phyloP scores from a whole-genome alignment of 441 rosid species.

The Eugenia klotzschiana region DNA sequence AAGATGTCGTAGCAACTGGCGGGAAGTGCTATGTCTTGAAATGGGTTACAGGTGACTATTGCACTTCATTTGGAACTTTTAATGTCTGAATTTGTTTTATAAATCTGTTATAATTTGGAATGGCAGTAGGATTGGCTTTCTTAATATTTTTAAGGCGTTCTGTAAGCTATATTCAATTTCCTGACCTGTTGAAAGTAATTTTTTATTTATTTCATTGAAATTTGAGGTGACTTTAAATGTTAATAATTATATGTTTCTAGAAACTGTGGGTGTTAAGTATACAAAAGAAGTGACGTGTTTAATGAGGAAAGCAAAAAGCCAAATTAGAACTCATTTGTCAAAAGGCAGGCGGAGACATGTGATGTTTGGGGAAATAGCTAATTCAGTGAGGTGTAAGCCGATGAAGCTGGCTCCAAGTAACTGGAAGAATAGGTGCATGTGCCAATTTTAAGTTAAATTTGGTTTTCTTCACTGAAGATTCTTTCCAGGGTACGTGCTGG shows the following conservation, averaged over 20 bases:
- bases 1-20: conserved; percentile 84
- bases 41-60: conserved; percentile 69
- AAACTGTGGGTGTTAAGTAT: not conserved
- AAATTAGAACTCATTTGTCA: not conserved
- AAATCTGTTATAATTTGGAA: not conserved
- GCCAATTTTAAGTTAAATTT: not conserved
- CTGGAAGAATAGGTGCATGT: not conserved
- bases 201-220: not conserved
- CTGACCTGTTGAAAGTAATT: not conserved
- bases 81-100: not conserved
- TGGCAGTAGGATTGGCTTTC: not conserved
- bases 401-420: not conserved
- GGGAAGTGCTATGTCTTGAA: conserved; percentile 72
- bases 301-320: not conserved
- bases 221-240: not conserved
- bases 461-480: not conserved
- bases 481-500: not conserved
- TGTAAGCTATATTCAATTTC: not conserved
- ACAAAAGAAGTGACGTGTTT: not conserved
- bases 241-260: not conserved
- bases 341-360: not conserved
- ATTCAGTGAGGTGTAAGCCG: not conserved
- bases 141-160: not conserved
- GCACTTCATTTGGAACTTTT: not conserved
- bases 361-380: not conserved